phyloP scores from a whole-genome alignment of 805 yeast genomes.

The Blastobotrys mokoenaii region DNA sequence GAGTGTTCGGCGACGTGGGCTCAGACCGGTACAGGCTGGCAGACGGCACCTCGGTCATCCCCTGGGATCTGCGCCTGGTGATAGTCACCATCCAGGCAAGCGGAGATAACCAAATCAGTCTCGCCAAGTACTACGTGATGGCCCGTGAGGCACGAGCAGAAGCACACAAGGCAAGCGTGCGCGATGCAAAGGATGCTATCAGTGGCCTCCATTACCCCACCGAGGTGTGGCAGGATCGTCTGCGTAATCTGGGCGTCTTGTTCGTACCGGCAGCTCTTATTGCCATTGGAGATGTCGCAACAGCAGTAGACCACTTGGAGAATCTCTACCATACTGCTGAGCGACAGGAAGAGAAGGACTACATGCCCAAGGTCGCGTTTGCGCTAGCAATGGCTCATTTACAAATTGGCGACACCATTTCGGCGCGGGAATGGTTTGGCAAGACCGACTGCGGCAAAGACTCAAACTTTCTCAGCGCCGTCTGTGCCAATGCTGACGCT shows the following conservation, averaged over 20 bases:
- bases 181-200: not conserved
- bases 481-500: slow-evolving; percentile 22
- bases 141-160: slow-evolving; percentile 29
- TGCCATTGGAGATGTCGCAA: slow-evolving; percentile 25
- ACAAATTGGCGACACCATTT: slow-evolving; percentile 24
- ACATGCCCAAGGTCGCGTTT: slow-evolving; percentile 7
- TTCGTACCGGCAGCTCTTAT: slow-evolving; percentile 27
- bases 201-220: not conserved
- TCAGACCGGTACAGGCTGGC: slow-evolving; percentile 17
- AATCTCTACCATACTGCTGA: slow-evolving; percentile 13
- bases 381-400: slow-evolving; percentile 19
- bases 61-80: slow-evolving; percentile 29
- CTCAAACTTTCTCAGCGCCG: slow-evolving; percentile 3
- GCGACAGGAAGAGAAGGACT: slow-evolving; percentile 2
- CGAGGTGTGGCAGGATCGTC: slow-evolving; percentile 17
- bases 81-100: slow-evolving; percentile 25
- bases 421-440: slow-evolving; percentile 24
- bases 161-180: slow-evolving; percentile 7
- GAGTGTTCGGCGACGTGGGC: slow-evolving; percentile 22
- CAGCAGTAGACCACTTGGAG: slow-evolving; percentile 26
- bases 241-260: slow-evolving; percentile 23
- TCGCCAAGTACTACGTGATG: slow-evolving; percentile 26
- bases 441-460: slow-evolving; percentile 2
- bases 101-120: slow-evolving; percentile 28
- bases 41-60: slow-evolving; percentile 18